Evolutionary conservation across 805 yeast species (phyloP).

Genomic region (Myxozyma kluyveri): DNA sequence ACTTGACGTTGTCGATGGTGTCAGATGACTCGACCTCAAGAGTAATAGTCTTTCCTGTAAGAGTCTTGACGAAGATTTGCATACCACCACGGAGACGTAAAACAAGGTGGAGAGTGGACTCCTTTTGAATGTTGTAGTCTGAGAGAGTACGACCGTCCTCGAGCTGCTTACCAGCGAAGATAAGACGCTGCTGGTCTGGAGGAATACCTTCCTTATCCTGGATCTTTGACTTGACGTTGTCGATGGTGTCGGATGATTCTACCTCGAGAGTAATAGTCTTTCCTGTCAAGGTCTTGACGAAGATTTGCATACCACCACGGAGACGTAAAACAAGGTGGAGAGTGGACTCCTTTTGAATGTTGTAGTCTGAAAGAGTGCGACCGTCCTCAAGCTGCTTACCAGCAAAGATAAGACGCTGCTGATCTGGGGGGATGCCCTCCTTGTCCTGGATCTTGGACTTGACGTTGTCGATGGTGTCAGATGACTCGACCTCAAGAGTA

Average conservation of each 20-base stretch:
- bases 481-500: conserved; percentile 91
- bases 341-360: conserved; percentile 97
- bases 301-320: conserved; percentile 97
- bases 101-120: conserved; percentile 80
- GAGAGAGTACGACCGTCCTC: conserved; percentile 94
- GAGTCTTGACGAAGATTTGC: conserved; percentile 88
- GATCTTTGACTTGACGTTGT: conserved; percentile 89
- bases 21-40: conserved; percentile 90
- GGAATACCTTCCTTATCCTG: conserved; percentile 97
- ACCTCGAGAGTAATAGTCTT: conserved; percentile 87
- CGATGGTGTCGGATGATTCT: conserved; percentile 92
- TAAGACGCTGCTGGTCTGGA: conserved; percentile 92
- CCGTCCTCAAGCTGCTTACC: conserved; percentile 55
- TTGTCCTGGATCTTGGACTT: conserved; percentile 96
- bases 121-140: conserved; percentile 94
- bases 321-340: conserved; percentile 93
- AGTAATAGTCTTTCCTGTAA: conserved; percentile 88
- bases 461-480: conserved; percentile 97
- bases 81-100: conserved; percentile 88
- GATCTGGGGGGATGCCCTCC: conserved; percentile 98
- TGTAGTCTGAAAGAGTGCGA: conserved; percentile 94
- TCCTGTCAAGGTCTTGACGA: conserved; percentile 86
- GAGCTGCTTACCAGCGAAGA: conserved; percentile 93
- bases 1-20: conserved; percentile 91
- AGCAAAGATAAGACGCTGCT: conserved; percentile 93